Conservation (phyloP, 352 stramenopile genomes). For the Globisporangium recalcitrans region DNA sequence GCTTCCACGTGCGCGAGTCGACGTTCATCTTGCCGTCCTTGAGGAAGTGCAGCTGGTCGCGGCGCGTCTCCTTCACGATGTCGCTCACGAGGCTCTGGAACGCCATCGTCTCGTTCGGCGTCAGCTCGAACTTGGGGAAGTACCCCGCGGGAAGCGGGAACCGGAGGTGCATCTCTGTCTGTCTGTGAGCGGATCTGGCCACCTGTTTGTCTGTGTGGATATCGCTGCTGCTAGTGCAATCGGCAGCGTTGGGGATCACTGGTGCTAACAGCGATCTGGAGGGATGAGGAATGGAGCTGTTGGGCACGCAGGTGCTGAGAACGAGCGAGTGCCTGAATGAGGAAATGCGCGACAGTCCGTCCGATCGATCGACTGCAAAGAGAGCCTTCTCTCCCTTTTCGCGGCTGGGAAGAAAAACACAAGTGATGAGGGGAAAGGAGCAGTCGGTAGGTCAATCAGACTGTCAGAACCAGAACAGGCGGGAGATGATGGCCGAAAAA, state of each 20-base stretch:
- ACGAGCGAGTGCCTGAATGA: not conserved
- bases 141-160: constrained; percentile 64
- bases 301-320: not conserved
- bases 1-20: constrained; percentile 59
- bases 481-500: too few species aligned
- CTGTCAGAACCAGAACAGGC: too few species aligned
- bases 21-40: constrained; percentile 49
- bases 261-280: not conserved
- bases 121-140: constrained; percentile 70
- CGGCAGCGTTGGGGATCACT: not conserved
- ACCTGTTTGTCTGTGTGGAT: not conserved
- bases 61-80: constrained; percentile 60
- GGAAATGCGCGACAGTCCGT: too few species aligned
- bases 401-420: not conserved
- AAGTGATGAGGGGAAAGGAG: not conserved
- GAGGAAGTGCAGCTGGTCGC: constrained; percentile 52
- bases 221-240: not conserved
- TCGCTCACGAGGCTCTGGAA: constrained; percentile 51
- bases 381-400: not conserved
- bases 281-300: not conserved
- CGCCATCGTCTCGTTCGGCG: constrained; percentile 41
- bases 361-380: not conserved
- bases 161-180: constrained; percentile 50
- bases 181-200: constrained; percentile 9
- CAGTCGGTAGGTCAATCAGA: too few species aligned